Conservation (phyloP, 192 early-diverging fungal genomes). For the Geranomyces michiganensis region DNA sequence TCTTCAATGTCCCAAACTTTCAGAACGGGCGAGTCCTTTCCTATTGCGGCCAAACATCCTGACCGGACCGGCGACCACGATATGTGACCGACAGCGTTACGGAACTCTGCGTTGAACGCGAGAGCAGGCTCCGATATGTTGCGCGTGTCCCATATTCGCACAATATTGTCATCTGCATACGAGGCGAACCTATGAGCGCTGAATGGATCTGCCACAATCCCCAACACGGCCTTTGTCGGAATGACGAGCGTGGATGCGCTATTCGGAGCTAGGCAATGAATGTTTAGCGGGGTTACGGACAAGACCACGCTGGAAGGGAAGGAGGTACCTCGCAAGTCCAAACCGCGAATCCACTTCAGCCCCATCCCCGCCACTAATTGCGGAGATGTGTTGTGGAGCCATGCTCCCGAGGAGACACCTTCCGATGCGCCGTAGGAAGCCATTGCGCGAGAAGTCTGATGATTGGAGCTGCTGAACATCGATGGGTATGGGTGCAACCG, state of each 20-base stretch:
- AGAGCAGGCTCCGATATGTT: constrained; percentile 64
- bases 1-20: constrained; percentile 74
- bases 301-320: too few species aligned
- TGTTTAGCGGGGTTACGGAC: not conserved
- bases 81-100: constrained; percentile 56
- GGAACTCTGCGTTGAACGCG: constrained; percentile 35
- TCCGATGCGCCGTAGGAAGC: constrained; percentile 68
- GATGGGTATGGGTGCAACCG: too few species aligned
- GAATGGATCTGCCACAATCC: constrained; percentile 71
- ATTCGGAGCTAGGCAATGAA: constrained; percentile 40
- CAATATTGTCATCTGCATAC: constrained; percentile 65
- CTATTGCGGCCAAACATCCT: constrained; percentile 59
- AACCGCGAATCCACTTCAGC: constrained; percentile 67
- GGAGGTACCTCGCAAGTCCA: constrained; percentile 64
- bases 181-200: constrained; percentile 70
- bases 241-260: constrained; percentile 56
- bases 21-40: constrained; percentile 57
- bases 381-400: constrained; percentile 61
- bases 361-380: constrained; percentile 74
- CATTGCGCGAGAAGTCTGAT: constrained; percentile 17
- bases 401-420: constrained; percentile 66
- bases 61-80: constrained; percentile 60
- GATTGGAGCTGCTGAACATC: constrained; percentile 42
- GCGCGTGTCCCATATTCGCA: constrained; percentile 77
- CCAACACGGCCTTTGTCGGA: constrained; percentile 70